These are phyloP conservation scores for Mortierella hygrophila DNA, from an alignment of 192 early-diverging fungal genomes.

Conservation along the genomic window DNA sequence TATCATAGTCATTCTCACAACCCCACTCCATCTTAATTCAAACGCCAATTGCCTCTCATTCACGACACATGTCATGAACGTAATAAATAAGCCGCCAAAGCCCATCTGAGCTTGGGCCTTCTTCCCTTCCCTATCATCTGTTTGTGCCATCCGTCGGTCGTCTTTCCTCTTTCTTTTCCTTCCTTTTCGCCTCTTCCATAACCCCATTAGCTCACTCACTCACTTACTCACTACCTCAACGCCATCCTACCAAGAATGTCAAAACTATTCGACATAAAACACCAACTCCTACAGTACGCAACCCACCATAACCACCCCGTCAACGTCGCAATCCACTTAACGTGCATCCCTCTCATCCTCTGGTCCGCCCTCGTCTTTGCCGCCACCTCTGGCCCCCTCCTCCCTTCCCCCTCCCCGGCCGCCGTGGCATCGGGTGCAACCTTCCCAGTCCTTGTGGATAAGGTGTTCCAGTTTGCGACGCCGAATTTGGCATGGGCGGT, in stretches of 20 bases:
- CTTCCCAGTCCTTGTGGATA: not conserved
- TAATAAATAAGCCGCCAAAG: too few relatives aligned
- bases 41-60: not conserved
- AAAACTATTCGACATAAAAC: slow-evolving; percentile 76
- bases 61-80: too few relatives aligned
- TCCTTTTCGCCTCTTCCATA: not conserved
- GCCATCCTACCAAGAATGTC: slow-evolving; percentile 13
- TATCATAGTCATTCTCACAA: not conserved
- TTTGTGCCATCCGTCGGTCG: not conserved
- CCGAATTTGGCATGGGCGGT: slow-evolving; percentile 52
- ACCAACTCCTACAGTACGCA: slow-evolving; percentile 84
- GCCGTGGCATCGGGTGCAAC: not conserved
- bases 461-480: slow-evolving; percentile 27
- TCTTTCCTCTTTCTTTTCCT: not conserved
- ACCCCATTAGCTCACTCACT: not conserved
- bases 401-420: slow-evolving; percentile 21
- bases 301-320: slow-evolving; percentile 82
- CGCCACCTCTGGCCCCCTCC: slow-evolving; percentile 54
- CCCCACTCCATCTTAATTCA: not conserved
- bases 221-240: not conserved
- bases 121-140: too few relatives aligned
- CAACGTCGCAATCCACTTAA: slow-evolving; percentile 86
- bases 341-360: slow-evolving; percentile 90
- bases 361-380: slow-evolving; percentile 79
- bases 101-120: too few relatives aligned